Evolutionary conservation across 1,139 yeast genomes (phyloP).

Genomic region (Candida pseudocylindracea): DNA sequence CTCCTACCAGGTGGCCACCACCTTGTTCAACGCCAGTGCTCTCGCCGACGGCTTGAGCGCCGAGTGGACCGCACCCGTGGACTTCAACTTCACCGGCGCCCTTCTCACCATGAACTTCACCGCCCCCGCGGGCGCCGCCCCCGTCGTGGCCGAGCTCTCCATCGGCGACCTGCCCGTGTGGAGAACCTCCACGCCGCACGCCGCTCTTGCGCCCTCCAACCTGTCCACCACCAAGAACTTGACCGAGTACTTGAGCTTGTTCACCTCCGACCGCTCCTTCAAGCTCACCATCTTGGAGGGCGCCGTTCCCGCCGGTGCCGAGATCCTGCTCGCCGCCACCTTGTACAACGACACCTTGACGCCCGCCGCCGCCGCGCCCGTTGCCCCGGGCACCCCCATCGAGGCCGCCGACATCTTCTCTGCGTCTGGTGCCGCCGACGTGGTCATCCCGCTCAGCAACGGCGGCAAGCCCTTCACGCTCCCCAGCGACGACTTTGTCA

Average conservation of each 20-base stretch:
- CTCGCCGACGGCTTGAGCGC: slow-evolving; percentile 3
- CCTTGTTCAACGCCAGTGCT: slow-evolving; percentile 4
- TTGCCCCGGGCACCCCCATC: background rate
- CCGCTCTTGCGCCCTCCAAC: background rate
- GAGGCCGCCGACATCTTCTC: slow-evolving; percentile 1
- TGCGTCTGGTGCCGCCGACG: slow-evolving; percentile 1
- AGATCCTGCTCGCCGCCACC: background rate
- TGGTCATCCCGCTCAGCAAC: slow-evolving; percentile 1
- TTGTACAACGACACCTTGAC: slow-evolving; percentile 1
- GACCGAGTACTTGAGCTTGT: background rate
- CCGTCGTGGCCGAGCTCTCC: slow-evolving; percentile 2
- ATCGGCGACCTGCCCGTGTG: slow-evolving; percentile 4
- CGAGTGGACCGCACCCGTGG: slow-evolving; percentile 5
- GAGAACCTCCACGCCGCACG: background rate
- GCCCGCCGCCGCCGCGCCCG: background rate
- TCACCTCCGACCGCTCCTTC: slow-evolving; percentile 7
- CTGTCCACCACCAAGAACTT: background rate
- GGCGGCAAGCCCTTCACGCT: background rate
- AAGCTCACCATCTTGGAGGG: background rate
- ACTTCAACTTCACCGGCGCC: slow-evolving; percentile 7
- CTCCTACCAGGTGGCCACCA: slow-evolving; percentile 2
- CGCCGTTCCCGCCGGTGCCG: background rate
- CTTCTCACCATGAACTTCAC: slow-evolving; percentile 7
- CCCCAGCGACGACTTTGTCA: slow-evolving; percentile 1
- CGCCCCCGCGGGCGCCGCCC: slow-evolving; percentile 2